phyloP scores from a whole-genome alignment of 2,329 filamentous ascomycete genomes.

The Pseudogymnoascus sp. region DNA sequence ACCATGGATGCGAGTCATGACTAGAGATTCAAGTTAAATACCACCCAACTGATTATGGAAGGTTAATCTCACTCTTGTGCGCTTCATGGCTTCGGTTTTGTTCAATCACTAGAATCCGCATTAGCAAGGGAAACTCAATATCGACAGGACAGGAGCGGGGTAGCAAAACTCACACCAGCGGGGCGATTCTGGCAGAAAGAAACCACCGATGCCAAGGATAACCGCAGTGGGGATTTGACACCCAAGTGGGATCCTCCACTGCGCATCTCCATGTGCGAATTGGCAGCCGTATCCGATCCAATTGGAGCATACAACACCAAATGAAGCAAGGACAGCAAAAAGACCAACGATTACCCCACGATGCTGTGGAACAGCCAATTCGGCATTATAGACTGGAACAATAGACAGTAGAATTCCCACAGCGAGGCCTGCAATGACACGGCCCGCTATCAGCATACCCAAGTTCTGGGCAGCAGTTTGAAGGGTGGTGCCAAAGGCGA shows the following conservation, averaged over 20 bases:
- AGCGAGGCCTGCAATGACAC: conserved; percentile 18
- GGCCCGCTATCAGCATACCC: conserved; percentile 22
- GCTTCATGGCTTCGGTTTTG: conserved; percentile 10
- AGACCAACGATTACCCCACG: conserved; percentile 25
- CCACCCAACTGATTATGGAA: neutral
- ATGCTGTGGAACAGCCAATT: conserved; percentile 24
- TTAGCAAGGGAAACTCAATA: conserved; percentile 11
- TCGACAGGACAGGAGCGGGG: conserved; percentile 10
- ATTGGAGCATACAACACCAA: conserved; percentile 31
- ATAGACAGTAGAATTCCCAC: conserved; percentile 11
- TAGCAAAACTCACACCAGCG: conserved; percentile 13
- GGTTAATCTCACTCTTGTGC: neutral
- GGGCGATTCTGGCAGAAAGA: conserved; percentile 17
- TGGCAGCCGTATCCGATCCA: conserved; percentile 34
- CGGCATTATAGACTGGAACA: conserved; percentile 25
- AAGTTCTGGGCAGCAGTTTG: conserved; percentile 20
- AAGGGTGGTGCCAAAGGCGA: conserved; percentile 19
- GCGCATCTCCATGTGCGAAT: conserved; percentile 23
- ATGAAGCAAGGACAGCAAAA: conserved; percentile 28
- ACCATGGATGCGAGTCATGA: conserved; percentile 17
- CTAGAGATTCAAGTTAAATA: conserved; percentile 9
- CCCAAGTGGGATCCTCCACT: conserved; percentile 30
- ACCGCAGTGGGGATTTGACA: conserved; percentile 24
- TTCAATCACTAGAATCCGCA: conserved; percentile 9
- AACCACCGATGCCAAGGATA: conserved; percentile 12